Percentiles rank a stretch among this genome's conserved stretches.
These are phyloP conservation scores for Sclerospora graminicola DNA, from an alignment of 352 stramenopile genomes.

Conservation along the genomic window DNA sequence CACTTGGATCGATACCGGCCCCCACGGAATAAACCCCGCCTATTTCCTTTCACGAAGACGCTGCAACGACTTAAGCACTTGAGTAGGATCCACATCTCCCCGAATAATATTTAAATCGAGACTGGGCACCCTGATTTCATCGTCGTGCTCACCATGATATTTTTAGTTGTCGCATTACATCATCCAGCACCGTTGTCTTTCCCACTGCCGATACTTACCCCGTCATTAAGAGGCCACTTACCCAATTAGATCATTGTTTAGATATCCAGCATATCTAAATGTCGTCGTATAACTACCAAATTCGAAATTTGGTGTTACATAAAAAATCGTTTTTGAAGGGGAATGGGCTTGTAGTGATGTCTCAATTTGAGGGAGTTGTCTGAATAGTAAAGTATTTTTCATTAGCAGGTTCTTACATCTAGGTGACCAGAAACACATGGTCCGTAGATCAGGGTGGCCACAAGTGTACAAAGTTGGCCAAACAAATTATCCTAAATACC, in stretches of 20 bases:
- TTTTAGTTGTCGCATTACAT: constrained; percentile 98
- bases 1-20: constrained; percentile 97
- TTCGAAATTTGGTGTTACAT: too few species aligned
- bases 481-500: too few species aligned
- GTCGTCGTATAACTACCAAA: too few species aligned
- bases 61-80: constrained; percentile 98
- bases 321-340: too few species aligned
- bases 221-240: constrained; percentile 98
- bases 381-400: too few species aligned
- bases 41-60: constrained; percentile 95
- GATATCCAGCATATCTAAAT: constrained; percentile 95
- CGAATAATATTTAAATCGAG: constrained; percentile 99
- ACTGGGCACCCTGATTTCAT: constrained; percentile 97
- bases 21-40: constrained; percentile 98
- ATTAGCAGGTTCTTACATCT: too few species aligned
- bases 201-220: constrained; percentile 91
- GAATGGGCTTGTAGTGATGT: too few species aligned
- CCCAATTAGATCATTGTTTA: constrained; percentile 99
- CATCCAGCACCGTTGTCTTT: constrained; percentile 99
- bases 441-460: too few species aligned
- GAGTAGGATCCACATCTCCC: constrained; percentile 96
- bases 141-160: constrained; percentile 99
- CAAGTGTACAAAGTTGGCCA: too few species aligned
- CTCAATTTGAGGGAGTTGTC: too few species aligned
- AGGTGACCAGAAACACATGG: too few species aligned